Conservation (phyloP, 306 rosid species). For the Vigna nakashimae region DNA sequence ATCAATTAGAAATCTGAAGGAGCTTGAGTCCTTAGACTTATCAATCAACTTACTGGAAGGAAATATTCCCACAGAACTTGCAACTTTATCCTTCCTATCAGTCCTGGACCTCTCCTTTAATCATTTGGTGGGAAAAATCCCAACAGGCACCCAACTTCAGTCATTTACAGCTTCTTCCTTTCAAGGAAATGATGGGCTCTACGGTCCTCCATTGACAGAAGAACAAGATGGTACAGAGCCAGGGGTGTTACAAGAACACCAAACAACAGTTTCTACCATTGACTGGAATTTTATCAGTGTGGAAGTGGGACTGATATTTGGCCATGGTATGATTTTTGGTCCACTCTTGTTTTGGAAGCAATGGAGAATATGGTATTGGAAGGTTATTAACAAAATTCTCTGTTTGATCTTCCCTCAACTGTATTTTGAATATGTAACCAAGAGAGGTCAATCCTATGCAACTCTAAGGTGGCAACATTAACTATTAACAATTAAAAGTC, state of each 20-base stretch:
- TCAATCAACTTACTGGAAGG: conserved; percentile 54
- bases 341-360: conserved; percentile 13
- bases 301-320: conserved; percentile 36
- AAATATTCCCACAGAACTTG: conserved; percentile 47
- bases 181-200: conserved; percentile 37
- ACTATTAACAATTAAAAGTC: not conserved
- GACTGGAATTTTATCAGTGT: conserved; percentile 21
- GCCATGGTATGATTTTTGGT: not conserved
- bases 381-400: conserved; percentile 2
- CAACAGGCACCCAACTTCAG: conserved; percentile 43
- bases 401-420: conserved; percentile 25
- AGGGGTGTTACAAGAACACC: not conserved
- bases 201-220: conserved; percentile 46
- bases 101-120: conserved; percentile 51
- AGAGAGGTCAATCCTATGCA: not conserved
- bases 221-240: not conserved
- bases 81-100: conserved; percentile 50
- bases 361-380: conserved; percentile 33
- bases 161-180: conserved; percentile 44
- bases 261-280: not conserved
- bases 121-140: conserved; percentile 47
- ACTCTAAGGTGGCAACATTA: conserved; percentile 11
- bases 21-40: conserved; percentile 60
- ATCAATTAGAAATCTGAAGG: conserved; percentile 47
- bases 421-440: not conserved